Evolutionary conservation across 148 eudicot genomes (phyloP), one percentile per base, ranked within the genome.

Genomic region (Agrostemma githago): DNA sequence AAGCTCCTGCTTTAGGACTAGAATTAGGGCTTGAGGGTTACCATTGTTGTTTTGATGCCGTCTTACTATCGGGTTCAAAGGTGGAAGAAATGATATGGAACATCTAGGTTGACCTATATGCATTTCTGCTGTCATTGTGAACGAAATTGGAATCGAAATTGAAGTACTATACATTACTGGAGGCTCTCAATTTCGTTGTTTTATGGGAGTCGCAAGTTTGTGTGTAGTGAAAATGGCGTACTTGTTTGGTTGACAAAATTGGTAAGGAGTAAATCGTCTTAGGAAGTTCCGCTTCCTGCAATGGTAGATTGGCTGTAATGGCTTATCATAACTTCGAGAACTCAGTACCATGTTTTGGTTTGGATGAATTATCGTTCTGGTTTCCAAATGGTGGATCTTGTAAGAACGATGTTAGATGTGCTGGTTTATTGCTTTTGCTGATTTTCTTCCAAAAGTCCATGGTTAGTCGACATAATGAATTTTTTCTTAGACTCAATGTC

Each of bases 401-500:
- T 19, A 38, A 8, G 6, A 48, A 39, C 19, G 4, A 20, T 14
- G 21, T 19, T 51, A 72, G 4, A 64, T 63, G 63, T 72, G 46
- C 38, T 77, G 54, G 16, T 21, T 41, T 64, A 39, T 42, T 21
- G 43, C 66, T 64, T 65, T 72, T 43, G 37, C 5, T 11, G 3
- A 8, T 68, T 54, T 21, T 62, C 37, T 37, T 19, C 56, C 65
- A 14, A 59, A 59, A 12, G 37, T 44, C 58, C 4, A 70, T 71
- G 43, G 14, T 69, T 51, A 51, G 58, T 62, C 51, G 15, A 43
- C 34, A 58, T 77, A 20, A 64, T 83, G 58, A 81, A 75, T 38
- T 75, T 48, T 84, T 77, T 82, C 40, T 66, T 79, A 95, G 99
- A 90, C 85, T 83, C 91, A 75, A 86, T 84, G 63, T 87, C 96